Percentiles rank a stretch among this genome's conserved stretches.
phyloP scores from a whole-genome alignment of 805 yeast genomes.

The Wickerhamomyces chambardii region DNA sequence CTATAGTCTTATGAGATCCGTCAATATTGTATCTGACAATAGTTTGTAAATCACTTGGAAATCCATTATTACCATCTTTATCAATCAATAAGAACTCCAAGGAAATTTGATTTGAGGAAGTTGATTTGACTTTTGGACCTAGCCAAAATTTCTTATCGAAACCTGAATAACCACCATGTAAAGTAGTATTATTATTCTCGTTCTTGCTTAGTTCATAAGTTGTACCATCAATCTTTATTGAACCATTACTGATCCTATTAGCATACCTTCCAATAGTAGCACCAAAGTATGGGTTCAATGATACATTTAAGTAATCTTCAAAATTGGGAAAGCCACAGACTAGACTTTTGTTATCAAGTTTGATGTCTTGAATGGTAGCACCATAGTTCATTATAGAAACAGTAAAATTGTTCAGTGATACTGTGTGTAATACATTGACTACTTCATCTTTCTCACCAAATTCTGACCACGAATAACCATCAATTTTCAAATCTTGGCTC shows the following conservation, averaged over 20 bases:
- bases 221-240: conserved; percentile 29
- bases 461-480: not conserved
- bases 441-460: conserved; percentile 11
- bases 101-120: conserved; percentile 20
- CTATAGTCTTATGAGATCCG: conserved; percentile 24
- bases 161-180: conserved; percentile 50
- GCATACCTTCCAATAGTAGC: conserved; percentile 62
- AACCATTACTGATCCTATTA: conserved; percentile 43
- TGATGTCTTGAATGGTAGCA: conserved; percentile 36
- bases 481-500: not conserved
- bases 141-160: conserved; percentile 39
- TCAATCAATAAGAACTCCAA: conserved; percentile 33
- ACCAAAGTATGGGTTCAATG: conserved; percentile 43
- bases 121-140: conserved; percentile 40
- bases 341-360: conserved; percentile 28
- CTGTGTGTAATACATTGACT: conserved; percentile 18
- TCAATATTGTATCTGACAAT: conserved; percentile 35
- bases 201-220: conserved; percentile 32
- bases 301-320: conserved; percentile 17
- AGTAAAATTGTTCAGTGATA: conserved; percentile 22
- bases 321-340: conserved; percentile 30
- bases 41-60: conserved; percentile 48
- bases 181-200: conserved; percentile 29
- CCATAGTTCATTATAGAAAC: conserved; percentile 41
- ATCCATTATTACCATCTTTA: conserved; percentile 41